Evolutionary conservation across 768 basidiomycete genomes (phyloP), one percentile per base, ranked within the genome.

Genomic region (Coprinellus micaceus): DNA sequence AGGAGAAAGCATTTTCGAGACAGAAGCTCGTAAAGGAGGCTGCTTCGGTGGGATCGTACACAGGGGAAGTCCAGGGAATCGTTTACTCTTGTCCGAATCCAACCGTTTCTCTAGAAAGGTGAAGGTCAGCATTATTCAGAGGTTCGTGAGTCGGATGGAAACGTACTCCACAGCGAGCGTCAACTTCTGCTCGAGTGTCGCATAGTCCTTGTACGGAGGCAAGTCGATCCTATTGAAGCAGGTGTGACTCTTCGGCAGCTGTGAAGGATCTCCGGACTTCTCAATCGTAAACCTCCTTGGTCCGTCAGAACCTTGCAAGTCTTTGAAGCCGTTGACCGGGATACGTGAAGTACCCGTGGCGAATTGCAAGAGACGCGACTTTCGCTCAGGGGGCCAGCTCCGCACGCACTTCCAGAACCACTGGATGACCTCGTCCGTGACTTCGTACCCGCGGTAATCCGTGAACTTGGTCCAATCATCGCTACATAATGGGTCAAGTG

Each of bases 321-420:
- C 97, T 72, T 97, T 98, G 82, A 98, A 98, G 0, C 97, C 97
- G 66, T 96, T 97, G 73, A 97, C 96, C 13, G 96, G 96, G 60
- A 97, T 95, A 60, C 96, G 89, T 12, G 93, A 95, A 11, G 95
- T 98, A 21, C 95, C 95, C 21, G 95, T 98, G 6, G 95, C 94
- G 68, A 99, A 99, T 71, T 98, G 96, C 53, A 98, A 76, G 51
- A 98, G 73, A 29, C 96, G 91, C 13, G 92, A 94, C 77, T 99
- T 99, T 73, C 95, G 88, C 77, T 99, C 97, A 0, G 96, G 87
- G 11, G 97, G 96, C 97, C 97, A 99, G 64, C 88, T 85, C 62
- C 92, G 89, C 44, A 99, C 92, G 65, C 93, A 94, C 76, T 98
- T 94, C 97, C 97, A 99, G 88, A 99, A 99, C 97, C 97, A 99